Percentiles rank a stretch among this genome's conserved stretches.
phyloP scores from a whole-genome alignment of 2,329 filamentous ascomycete genomes.

The Chrysoporthe austroafricana region DNA sequence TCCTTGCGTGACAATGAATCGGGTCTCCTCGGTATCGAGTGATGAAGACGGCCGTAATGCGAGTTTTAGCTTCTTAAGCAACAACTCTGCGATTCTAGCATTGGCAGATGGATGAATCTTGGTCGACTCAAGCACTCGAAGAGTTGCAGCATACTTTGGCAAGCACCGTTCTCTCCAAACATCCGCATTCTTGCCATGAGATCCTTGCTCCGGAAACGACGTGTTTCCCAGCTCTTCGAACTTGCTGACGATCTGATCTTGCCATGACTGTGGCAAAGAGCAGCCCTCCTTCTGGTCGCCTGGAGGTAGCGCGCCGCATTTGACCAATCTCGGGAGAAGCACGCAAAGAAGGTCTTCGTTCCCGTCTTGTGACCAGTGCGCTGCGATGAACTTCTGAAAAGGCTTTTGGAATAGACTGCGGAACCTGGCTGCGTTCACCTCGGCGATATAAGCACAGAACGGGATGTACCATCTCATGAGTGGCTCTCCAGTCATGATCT shows the following conservation, averaged over 20 bases:
- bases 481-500: slow-evolving; percentile 65
- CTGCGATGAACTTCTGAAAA: slow-evolving; percentile 82
- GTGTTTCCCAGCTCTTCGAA: slow-evolving; percentile 68
- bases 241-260: slow-evolving; percentile 71
- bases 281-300: slow-evolving; percentile 57
- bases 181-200: slow-evolving; percentile 64
- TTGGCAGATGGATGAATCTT: slow-evolving; percentile 68
- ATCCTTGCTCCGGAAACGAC: slow-evolving; percentile 66
- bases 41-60: slow-evolving; percentile 65
- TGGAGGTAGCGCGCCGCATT: slow-evolving; percentile 57
- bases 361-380: slow-evolving; percentile 69
- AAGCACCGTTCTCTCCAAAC: slow-evolving; percentile 67
- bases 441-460: slow-evolving; percentile 82
- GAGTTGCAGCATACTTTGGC: slow-evolving; percentile 69
- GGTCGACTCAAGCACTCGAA: slow-evolving; percentile 65
- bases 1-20: slow-evolving; percentile 75
- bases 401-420: slow-evolving; percentile 76
- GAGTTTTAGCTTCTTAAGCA: slow-evolving; percentile 68
- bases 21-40: slow-evolving; percentile 64
- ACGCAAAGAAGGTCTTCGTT: slow-evolving; percentile 73
- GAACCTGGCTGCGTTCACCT: slow-evolving; percentile 75
- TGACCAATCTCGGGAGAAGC: slow-evolving; percentile 67
- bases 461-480: slow-evolving; percentile 76
- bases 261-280: slow-evolving; percentile 68
- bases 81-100: slow-evolving; percentile 66